A percentile compares a stretch with the other conserved stretches of the same genome.
Conservation (phyloP, 257 asterid genomes). For the Przewalskia tangutica region DNA sequence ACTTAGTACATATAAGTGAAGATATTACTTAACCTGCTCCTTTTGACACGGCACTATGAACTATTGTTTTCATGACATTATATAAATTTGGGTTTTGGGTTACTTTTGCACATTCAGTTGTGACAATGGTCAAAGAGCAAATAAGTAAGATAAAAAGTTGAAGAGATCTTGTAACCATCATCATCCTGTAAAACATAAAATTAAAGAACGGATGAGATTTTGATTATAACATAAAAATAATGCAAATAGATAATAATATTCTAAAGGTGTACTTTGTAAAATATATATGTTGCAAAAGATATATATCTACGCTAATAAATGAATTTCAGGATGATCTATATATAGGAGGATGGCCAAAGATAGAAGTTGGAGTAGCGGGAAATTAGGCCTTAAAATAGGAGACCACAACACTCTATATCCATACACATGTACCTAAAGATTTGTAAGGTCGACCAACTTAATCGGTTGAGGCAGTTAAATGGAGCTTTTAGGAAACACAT, state of each 20-base stretch:
- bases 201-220: not conserved
- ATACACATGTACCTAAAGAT: not conserved
- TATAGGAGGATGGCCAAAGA: not conserved
- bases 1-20: not conserved
- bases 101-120: not conserved
- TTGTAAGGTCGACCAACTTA: not conserved
- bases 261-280: no score
- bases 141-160: not conserved
- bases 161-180: not conserved
- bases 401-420: not conserved
- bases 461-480: not conserved
- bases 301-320: no score
- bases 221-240: no score
- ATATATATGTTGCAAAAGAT: no score
- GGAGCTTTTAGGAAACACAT: not conserved
- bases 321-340: no score
- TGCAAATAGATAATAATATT: not conserved
- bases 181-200: not conserved
- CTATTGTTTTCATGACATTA: not conserved
- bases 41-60: not conserved
- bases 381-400: not conserved
- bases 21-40: not conserved
- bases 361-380: not conserved
- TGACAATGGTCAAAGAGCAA: not conserved
- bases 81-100: not conserved